phyloP scores from a whole-genome alignment of 2,329 filamentous ascomycete genomes.

The Diaporthe destruens region DNA sequence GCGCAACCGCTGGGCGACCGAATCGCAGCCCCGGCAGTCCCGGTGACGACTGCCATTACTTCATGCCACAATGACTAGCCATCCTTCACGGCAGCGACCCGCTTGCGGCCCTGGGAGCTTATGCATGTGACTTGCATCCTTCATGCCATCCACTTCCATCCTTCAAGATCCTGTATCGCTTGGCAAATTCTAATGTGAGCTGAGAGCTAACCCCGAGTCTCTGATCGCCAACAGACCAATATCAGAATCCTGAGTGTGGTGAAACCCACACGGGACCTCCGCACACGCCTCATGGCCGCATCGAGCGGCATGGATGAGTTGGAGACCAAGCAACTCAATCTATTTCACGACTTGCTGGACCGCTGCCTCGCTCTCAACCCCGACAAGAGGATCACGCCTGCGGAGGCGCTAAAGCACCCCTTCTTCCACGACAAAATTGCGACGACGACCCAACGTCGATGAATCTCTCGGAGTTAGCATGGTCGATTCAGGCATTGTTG shows the following conservation, averaged over 20 bases:
- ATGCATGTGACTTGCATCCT: slow-evolving; percentile 36
- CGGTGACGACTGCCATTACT: slow-evolving; percentile 17
- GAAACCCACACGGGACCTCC: slow-evolving; percentile 85
- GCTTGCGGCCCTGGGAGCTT: slow-evolving; percentile 32
- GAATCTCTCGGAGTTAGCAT: not conserved
- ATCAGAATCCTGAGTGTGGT: slow-evolving; percentile 76
- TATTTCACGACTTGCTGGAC: slow-evolving; percentile 90
- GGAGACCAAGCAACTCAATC: slow-evolving; percentile 81
- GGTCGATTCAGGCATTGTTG: not conserved
- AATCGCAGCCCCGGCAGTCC: slow-evolving; percentile 30
- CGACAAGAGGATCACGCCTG: slow-evolving; percentile 89
- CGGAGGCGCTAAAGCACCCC: slow-evolving; percentile 88
- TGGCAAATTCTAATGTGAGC: slow-evolving; percentile 11
- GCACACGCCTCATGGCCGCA: slow-evolving; percentile 81
- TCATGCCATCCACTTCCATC: slow-evolving; percentile 27
- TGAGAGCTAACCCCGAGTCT: slow-evolving; percentile 42
- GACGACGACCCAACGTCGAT: slow-evolving; percentile 36
- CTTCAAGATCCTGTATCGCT: slow-evolving; percentile 26
- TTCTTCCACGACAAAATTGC: slow-evolving; percentile 74
- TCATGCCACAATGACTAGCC: slow-evolving; percentile 13
- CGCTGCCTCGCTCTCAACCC: slow-evolving; percentile 91
- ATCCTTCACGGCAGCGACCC: slow-evolving; percentile 36
- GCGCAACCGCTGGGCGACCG: slow-evolving; percentile 32
- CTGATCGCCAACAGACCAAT: slow-evolving; percentile 64
- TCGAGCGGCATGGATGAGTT: slow-evolving; percentile 79